phyloP scores from a whole-genome alignment of 176 grass and related monocot species.

The Aegilops sharonensis region DNA sequence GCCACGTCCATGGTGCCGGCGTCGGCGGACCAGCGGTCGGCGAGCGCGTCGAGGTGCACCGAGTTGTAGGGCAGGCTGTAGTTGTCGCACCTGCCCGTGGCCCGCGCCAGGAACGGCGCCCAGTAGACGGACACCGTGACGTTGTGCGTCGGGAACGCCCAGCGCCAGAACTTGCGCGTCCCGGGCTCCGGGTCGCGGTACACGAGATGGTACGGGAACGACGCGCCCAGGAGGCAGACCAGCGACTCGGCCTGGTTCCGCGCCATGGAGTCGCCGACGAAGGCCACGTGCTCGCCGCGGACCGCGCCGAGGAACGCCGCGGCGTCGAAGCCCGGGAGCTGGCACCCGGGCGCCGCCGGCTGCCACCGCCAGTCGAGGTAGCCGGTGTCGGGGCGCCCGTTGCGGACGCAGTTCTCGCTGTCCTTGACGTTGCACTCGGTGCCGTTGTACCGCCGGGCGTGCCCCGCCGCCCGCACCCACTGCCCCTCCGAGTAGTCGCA shows the following conservation, averaged over 20 bases:
- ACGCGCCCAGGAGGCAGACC: slow-evolving; percentile 19
- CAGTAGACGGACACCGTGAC: slow-evolving; percentile 50
- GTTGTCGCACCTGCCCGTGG: slow-evolving; percentile 22
- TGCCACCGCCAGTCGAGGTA: slow-evolving; percentile 53
- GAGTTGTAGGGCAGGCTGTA: background rate
- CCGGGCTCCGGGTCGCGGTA: slow-evolving; percentile 22
- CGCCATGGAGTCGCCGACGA: slow-evolving; percentile 46
- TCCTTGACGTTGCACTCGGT: slow-evolving; percentile 40
- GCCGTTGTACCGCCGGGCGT: slow-evolving; percentile 35
- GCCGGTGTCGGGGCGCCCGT: slow-evolving; percentile 40
- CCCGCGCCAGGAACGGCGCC: slow-evolving; percentile 41
- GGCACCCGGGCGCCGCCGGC: slow-evolving; percentile 13
- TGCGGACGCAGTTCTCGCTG: slow-evolving; percentile 39
- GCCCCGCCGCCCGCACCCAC: slow-evolving; percentile 42
- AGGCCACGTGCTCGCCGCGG: slow-evolving; percentile 30
- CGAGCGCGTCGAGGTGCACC: slow-evolving; percentile 34
- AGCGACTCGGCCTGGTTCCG: slow-evolving; percentile 49
- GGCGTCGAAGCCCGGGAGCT: slow-evolving; percentile 23
- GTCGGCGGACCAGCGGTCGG: slow-evolving; percentile 29
- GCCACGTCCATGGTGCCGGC: slow-evolving; percentile 42
- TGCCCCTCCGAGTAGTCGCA: slow-evolving; percentile 47
- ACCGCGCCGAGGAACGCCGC: slow-evolving; percentile 15
- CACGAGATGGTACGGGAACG: slow-evolving; percentile 24
- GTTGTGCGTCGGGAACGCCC: slow-evolving; percentile 25
- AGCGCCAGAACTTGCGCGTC: slow-evolving; percentile 37